A percentile compares a stretch with the other conserved stretches of the same genome.
Conservation (phyloP, 345 rosid species). For the Brassica incana region DNA sequence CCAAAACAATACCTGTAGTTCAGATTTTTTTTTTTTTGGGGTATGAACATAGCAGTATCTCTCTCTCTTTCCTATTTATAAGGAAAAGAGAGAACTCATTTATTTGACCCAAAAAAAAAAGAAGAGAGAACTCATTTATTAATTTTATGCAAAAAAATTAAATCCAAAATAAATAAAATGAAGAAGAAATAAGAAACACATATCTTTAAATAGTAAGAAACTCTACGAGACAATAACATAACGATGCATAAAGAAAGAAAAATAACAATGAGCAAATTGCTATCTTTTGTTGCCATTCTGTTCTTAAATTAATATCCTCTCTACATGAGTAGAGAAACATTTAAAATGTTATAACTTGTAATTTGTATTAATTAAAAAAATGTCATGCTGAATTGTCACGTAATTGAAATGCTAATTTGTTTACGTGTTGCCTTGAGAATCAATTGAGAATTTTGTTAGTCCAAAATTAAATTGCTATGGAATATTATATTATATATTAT, state of each 20-base stretch:
- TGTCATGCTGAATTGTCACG: too few relatives aligned
- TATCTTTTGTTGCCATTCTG: too few relatives aligned
- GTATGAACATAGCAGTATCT: background rate
- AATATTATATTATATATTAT: too few relatives aligned
- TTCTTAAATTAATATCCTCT: too few relatives aligned
- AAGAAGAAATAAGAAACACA: slow-evolving; percentile 6
- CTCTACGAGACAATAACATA: background rate
- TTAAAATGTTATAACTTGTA: too few relatives aligned
- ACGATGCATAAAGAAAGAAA: too few relatives aligned
- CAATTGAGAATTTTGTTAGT: too few relatives aligned
- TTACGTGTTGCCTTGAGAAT: too few relatives aligned
- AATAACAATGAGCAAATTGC: background rate
- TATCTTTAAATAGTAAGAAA: background rate
- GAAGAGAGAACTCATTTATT: background rate
- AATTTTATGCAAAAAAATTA: background rate
- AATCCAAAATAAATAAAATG: background rate
- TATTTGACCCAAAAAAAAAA: background rate
- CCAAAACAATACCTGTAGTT: background rate
- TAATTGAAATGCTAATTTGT: too few relatives aligned
- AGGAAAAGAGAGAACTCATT: background rate
- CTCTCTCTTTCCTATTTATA: slow-evolving; percentile 7
- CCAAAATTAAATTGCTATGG: too few relatives aligned
- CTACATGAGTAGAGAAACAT: too few relatives aligned
- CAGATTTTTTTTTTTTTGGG: background rate
- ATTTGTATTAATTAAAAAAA: too few relatives aligned